A percentile compares a stretch with the other conserved stretches of the same genome.
These are phyloP conservation scores for Aspergillus sclerotiicarbonarius DNA, from an alignment of 495 filamentous ascomycete genomes.

Conservation along the genomic window DNA sequence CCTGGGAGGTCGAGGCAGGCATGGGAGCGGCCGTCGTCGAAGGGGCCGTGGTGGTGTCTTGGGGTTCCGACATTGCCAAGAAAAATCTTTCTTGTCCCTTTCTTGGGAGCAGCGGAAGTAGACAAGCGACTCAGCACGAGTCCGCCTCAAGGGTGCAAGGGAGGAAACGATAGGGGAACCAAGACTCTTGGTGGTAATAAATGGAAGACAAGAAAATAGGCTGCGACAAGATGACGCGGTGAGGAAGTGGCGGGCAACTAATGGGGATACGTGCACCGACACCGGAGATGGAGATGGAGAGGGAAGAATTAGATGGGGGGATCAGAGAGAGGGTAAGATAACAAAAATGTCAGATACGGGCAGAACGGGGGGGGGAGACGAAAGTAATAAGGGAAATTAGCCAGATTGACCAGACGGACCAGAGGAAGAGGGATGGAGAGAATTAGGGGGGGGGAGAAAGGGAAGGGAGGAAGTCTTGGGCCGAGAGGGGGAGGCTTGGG, in stretches of 20 bases:
- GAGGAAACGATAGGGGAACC: neutral
- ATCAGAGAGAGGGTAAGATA: slow-evolving; percentile 7
- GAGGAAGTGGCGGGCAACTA: slow-evolving; percentile 3
- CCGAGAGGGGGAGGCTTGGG: slow-evolving; percentile 26
- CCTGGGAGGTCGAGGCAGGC: slow-evolving; percentile 27
- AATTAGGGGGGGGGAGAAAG: slow-evolving; percentile 18
- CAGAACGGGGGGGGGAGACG: slow-evolving; percentile 16
- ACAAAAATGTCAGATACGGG: slow-evolving; percentile 9
- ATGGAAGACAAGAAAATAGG: neutral
- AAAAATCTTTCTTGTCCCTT: slow-evolving; percentile 25
- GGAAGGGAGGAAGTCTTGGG: slow-evolving; percentile 26
- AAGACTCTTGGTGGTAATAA: neutral
- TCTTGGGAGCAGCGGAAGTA: slow-evolving; percentile 26
- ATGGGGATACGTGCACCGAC: slow-evolving; percentile 11
- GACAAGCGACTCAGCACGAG: slow-evolving; percentile 10
- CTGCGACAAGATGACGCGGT: slow-evolving; percentile 3
- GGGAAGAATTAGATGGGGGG: neutral
- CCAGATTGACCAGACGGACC: no score
- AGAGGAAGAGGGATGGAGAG: slow-evolving; percentile 3
- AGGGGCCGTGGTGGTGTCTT: slow-evolving; percentile 21
- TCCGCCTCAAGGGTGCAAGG: slow-evolving; percentile 5
- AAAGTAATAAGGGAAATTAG: no score
- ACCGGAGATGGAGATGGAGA: neutral
- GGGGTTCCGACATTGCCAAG: slow-evolving; percentile 35
- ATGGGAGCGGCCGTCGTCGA: slow-evolving; percentile 26